Conservation (phyloP, 2,329 filamentous ascomycete genomes). For the Pseudocercospora musae region DNA sequence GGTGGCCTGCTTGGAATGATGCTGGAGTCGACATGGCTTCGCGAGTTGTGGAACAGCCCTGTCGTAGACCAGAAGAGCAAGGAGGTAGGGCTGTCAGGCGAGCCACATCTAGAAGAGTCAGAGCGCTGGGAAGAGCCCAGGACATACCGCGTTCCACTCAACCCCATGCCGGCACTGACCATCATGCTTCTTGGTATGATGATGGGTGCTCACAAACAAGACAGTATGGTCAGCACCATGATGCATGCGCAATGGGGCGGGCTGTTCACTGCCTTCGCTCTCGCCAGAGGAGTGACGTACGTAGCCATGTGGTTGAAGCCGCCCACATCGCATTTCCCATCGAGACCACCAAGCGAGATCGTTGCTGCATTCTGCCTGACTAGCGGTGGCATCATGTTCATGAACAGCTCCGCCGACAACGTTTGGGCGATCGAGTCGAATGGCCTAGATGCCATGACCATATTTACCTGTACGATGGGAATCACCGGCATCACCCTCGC, state of each 20-base stretch:
- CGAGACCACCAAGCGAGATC: conserved; percentile 86
- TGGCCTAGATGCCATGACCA: conserved; percentile 83
- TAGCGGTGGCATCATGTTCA: conserved; percentile 84
- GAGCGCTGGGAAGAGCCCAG: conserved; percentile 57
- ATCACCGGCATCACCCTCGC: conserved; percentile 80
- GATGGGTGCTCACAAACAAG: conserved; percentile 91
- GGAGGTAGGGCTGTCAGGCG: conserved; percentile 27
- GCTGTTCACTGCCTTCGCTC: conserved; percentile 74
- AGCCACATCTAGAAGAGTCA: conserved; percentile 17
- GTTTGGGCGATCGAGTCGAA: conserved; percentile 74
- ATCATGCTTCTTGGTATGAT: conserved; percentile 86
- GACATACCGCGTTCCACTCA: conserved; percentile 72
- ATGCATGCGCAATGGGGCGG: conserved; percentile 92
- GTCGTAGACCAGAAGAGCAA: conserved; percentile 43
- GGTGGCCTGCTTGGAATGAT: conserved; percentile 65
- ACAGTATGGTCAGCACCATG: conserved; percentile 81
- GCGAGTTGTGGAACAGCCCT: conserved; percentile 59
- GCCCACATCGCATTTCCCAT: conserved; percentile 74
- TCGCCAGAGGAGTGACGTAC: conserved; percentile 77
- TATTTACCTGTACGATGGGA: conserved; percentile 85
- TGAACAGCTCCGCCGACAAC: conserved; percentile 79
- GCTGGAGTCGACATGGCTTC: conserved; percentile 50
- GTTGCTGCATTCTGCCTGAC: conserved; percentile 82
- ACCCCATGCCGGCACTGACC: conserved; percentile 82
- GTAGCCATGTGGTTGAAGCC: conserved; percentile 74